Base-by-base conservation (phyloP, 169 alveolate genomes). In the Cytauxzoon felis region DNA sequence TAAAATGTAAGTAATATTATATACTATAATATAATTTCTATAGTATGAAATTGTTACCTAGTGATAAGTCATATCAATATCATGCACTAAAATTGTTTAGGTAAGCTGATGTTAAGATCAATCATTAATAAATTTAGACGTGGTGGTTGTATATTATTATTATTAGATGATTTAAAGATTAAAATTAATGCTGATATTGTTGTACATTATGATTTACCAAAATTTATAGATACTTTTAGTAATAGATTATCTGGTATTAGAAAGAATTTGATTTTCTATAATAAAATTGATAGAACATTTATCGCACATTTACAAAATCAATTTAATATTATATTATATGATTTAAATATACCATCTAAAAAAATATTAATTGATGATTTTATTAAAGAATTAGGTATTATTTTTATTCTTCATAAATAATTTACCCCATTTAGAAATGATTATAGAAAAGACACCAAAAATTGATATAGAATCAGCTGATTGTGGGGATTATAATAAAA, bases 161-260 rank as follows among this genome's bases (percentile, higher is more conserved):
- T 73, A 23, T 51, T 72, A 24, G 84, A 73, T 30, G 49, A 19
- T 16, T 62, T 41, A 8, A 1, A 27, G 16, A 62, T 69, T 8
- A 62, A 56, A 16, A 19, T 73, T 34, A 24, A 36, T n/a, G 41
- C 69, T 6, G 78, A 73, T 16, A 27, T 54, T 24, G 69, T 73
- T 5, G 43, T 73, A 7, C 86, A 76, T 47, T 76, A 43, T 41
- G 86, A 76, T 36, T 58, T 73, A 13, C 84, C 84, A 11, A 57
- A 40, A n/a, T 21, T 58, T 0, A 40, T 50, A 18, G 71, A 32
- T 4, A 53, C 27, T 26, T 32, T 73, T n/a, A 45, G 16, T 16
- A 49, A 36, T 54, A 26, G 84, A 19, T 40, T 32, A 16, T 29
- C 29, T 3, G 61, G 69, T 9, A 58, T 34, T 23, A 42, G 34